Base-by-base conservation (phyloP, 2,329 filamentous ascomycete species). In the Fusarium kyushuense region DNA sequence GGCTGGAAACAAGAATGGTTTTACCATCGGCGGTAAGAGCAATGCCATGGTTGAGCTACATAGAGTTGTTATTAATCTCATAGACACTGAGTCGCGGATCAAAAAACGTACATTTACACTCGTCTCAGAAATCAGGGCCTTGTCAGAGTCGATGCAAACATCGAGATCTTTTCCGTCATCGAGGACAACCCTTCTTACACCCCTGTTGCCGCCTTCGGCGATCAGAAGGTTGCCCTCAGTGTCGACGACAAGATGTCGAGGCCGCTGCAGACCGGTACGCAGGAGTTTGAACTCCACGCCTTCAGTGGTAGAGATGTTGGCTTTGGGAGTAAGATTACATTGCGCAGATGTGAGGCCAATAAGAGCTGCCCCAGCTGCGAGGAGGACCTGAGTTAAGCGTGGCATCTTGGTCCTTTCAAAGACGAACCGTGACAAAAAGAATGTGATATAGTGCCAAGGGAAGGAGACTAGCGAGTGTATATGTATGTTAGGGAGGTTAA, bases 81-180 rank as follows among this genome's bases (percentile, higher is more conserved):
- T 17, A 17, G 14, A 17, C 8, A 5, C 32, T 33, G 32, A 9
- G 6, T 3, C 13, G 30, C 10, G 5, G 13, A 17, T 17, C 17
- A 16, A 17, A 17, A 33, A 21, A 58, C 57, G 2, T 58, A 60
- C 57, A 43, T 27, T 48, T 1, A 35, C 30, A 8, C 27, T 27
- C 7, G 27, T 27, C 8, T 52, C 46, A 11, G 57, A 36, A 19
- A 60, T 60, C 19, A 60, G 27, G 4, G 57, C 43, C 1, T 32
- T n/a, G 6, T 60, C 54, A 23, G 57, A 60, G 25, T 59, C 54
- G 11, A 60, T 52, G 19, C 57, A 60, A 11, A 60, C 57, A 16
- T 58, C 54, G 0, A 60, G 54, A 5, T 59, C n/a, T 27, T 60
- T 59, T 2, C 57, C 57, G 21, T 38, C 42, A 14, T 60, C 43